Evolutionary conservation across 495 filamentous ascomycete genomes (phyloP), one percentile per base, ranked within the genome.

Genomic region (Penicillium ucsense): DNA sequence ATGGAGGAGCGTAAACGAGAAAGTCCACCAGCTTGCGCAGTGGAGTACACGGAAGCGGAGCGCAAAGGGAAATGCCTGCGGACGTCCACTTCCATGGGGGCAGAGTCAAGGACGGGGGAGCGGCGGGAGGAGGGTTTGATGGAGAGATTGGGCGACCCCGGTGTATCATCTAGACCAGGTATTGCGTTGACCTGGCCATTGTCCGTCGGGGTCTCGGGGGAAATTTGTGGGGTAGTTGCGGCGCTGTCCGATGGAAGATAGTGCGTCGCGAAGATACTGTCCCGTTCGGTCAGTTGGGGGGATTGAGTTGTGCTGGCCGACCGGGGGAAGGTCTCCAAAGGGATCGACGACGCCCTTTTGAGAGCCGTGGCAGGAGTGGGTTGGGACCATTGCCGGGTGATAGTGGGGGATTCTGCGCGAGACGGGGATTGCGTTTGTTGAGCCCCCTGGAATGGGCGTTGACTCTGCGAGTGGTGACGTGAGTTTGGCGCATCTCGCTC

Each of bases 211-310:
- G 53, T 54, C 39, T 60, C 56, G 37, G 75, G 68, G 41, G 64
- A 70, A 38, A 76, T 62, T 52, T 70, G 68, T 50, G 79, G 76
- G 55, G 75, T 71, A 56, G 54, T 66, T 40, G 62, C 61, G 53
- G 59, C 67, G 53, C 65, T 75, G 47, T 76, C 75, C 38, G 73
- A 69, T 37, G 65, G 66, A 0, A 74, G 61, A 55, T 82, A 82
- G 49, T 79, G 73, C 2, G 78, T 81, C 38, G 80, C 79, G 54
- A 81, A 82, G 60, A 82, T 82, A 59, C 75, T 79, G 48, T 83
- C 80, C 46, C 80, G 62, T 54, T 83, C 79, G 8, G 77, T 77
- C 54, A 82, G 60, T 60, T 78, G 77, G 30, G 77, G 77, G 39
- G 52, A 62, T 34, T 73, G 57, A 30, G 60, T 56, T 35, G 47